Evolutionary conservation across 495 filamentous ascomycete genomes (phyloP).

Genomic region (Daldinia bambusicola): DNA sequence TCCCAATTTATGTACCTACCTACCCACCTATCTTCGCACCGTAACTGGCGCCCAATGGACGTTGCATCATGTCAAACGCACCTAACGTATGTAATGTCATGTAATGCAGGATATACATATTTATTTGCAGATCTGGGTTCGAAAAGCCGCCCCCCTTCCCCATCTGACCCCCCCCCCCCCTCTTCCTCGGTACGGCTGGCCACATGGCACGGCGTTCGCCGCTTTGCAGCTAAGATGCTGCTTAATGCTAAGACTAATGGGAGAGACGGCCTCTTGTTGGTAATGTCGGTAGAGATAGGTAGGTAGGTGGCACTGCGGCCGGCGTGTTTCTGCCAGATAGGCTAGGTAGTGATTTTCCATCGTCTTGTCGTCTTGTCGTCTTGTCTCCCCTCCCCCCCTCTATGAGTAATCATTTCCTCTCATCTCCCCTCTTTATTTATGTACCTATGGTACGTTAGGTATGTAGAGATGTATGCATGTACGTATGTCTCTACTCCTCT

Average conservation of each 20-base stretch:
- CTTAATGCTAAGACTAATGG: not conserved
- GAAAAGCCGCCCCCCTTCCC: not conserved
- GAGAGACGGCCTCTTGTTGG: constrained; percentile 10
- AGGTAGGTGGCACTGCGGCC: constrained; percentile 32
- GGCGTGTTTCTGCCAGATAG: constrained; percentile 41
- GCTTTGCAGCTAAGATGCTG: constrained; percentile 18
- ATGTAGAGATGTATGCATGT: not conserved
- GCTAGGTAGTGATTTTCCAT: constrained; percentile 31
- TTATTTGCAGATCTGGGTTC: constrained; percentile 45
- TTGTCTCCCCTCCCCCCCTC: constrained; percentile 3
- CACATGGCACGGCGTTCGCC: constrained; percentile 42
- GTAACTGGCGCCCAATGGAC: constrained; percentile 37
- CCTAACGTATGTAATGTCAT: constrained; percentile 19
- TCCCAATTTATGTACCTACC: not conserved
- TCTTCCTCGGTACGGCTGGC: constrained; percentile 21
- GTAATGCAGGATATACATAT: constrained; percentile 41
- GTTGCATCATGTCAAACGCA: not conserved
- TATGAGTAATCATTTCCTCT: constrained; percentile 29
- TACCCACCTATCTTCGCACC: no score
- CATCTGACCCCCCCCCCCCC: no score
- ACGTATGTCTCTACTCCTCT: not conserved
- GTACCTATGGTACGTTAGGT: not conserved
- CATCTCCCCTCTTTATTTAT: not conserved
- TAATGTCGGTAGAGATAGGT: constrained; percentile 26
- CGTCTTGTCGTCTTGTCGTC: constrained; percentile 15